phyloP scores from a whole-genome alignment of 495 filamentous ascomycete genomes.

The Penicillium psychrofluorescens region DNA sequence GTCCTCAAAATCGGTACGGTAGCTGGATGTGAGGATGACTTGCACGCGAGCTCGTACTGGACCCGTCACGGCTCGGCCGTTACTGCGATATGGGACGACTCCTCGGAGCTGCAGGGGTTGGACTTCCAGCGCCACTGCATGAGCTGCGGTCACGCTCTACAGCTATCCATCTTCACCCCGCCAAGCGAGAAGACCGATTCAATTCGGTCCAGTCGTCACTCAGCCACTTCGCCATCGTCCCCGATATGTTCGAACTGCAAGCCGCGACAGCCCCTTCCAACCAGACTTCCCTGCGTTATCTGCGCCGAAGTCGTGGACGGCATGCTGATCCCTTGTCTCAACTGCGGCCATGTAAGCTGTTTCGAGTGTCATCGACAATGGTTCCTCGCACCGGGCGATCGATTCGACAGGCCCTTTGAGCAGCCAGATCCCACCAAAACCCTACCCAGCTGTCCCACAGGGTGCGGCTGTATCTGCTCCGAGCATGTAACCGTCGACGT shows the following conservation, averaged over 20 bases:
- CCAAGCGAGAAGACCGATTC: slow-evolving; percentile 10
- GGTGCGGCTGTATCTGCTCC: slow-evolving; percentile 45
- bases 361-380: slow-evolving; percentile 38
- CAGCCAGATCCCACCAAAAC: slow-evolving; percentile 6
- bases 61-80: slow-evolving; percentile 14
- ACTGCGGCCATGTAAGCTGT: slow-evolving; percentile 46
- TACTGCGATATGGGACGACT: slow-evolving; percentile 15
- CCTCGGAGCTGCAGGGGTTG: slow-evolving; percentile 15
- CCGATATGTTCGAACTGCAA: slow-evolving; percentile 27
- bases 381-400: slow-evolving; percentile 20
- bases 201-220: no score
- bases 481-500: slow-evolving; percentile 30
- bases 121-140: slow-evolving; percentile 40
- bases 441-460: slow-evolving; percentile 33
- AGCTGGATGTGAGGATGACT: slow-evolving; percentile 7
- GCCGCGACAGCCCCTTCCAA: slow-evolving; percentile 29
- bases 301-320: slow-evolving; percentile 40
- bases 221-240: no score
- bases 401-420: slow-evolving; percentile 5
- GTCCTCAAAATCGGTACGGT: slow-evolving; percentile 64
- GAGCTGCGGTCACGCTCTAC: slow-evolving; percentile 33
- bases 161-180: slow-evolving; percentile 33
- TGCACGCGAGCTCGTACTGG: slow-evolving; percentile 15
- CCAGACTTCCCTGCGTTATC: slow-evolving; percentile 37
- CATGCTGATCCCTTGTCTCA: slow-evolving; percentile 44